phyloP scores from a whole-genome alignment of 108 stramenopile genomes.

The Skeletonema tropicum region DNA sequence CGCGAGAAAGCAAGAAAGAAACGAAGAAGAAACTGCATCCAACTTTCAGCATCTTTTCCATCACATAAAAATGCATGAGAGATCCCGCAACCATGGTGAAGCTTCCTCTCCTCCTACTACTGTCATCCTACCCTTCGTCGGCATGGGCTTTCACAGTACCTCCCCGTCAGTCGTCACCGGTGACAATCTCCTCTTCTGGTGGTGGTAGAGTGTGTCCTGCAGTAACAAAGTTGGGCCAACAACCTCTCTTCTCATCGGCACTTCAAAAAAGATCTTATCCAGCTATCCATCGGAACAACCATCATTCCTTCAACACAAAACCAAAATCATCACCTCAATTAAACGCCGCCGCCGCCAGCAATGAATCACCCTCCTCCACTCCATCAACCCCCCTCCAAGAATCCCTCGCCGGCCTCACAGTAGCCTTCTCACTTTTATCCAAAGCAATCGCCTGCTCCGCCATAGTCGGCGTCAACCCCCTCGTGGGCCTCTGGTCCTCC shows the following conservation, averaged over 20 bases:
- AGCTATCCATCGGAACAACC: background rate
- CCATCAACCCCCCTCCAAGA: conserved; percentile 14
- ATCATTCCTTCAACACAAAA: too few species aligned
- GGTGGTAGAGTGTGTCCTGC: background rate
- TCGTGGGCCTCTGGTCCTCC: conserved; percentile 47
- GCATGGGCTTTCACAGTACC: background rate
- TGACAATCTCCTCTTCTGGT: background rate
- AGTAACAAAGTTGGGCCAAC: too few species aligned
- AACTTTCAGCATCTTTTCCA: background rate
- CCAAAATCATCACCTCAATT: too few species aligned
- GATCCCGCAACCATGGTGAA: background rate
- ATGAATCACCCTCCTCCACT: too few species aligned
- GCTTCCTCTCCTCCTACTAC: background rate
- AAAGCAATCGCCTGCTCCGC: conserved; percentile 45
- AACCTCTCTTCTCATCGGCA: background rate
- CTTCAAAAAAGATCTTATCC: background rate
- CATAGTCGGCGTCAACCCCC: conserved; percentile 47
- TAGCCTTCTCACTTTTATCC: conserved; percentile 43
- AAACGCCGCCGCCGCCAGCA: too few species aligned
- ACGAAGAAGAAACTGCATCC: too few species aligned
- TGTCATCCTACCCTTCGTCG: background rate
- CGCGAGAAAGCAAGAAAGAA: too few species aligned
- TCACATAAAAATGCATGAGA: too few species aligned
- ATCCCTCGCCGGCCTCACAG: conserved; percentile 41
- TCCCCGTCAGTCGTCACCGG: background rate